These are phyloP conservation scores for Thelephora ganbajun DNA, from an alignment of 768 basidiomycete genomes.

Conservation along the genomic window DNA sequence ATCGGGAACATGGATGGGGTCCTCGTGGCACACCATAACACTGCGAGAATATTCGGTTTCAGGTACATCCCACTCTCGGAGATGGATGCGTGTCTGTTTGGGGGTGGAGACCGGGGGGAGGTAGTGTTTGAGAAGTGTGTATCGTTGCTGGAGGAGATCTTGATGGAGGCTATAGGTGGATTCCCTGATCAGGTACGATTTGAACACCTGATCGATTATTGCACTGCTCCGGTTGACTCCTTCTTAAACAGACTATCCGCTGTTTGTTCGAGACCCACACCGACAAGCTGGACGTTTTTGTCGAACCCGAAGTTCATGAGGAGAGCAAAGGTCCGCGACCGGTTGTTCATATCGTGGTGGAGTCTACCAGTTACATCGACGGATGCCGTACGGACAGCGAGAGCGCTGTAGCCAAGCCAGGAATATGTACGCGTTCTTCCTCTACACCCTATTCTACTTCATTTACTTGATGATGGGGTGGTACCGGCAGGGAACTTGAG, in stretches of 20 bases:
- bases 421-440: slow-evolving; percentile 17
- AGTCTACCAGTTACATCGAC: slow-evolving; percentile 30
- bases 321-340: slow-evolving; percentile 24
- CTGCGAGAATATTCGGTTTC: slow-evolving; percentile 79
- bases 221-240: not conserved
- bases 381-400: slow-evolving; percentile 13
- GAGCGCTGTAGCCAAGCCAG: slow-evolving; percentile 22
- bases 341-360: slow-evolving; percentile 46
- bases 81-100: slow-evolving; percentile 78
- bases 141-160: slow-evolving; percentile 49
- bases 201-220: slow-evolving; percentile 2
- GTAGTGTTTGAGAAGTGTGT: slow-evolving; percentile 69
- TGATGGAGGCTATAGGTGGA: slow-evolving; percentile 38
- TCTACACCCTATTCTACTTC: not conserved
- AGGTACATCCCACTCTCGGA: slow-evolving; percentile 81
- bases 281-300: slow-evolving; percentile 41
- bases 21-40: slow-evolving; percentile 80
- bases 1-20: slow-evolving; percentile 98
- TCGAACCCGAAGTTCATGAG: slow-evolving; percentile 46
- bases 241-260: slow-evolving; percentile 33
- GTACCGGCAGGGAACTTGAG: slow-evolving; percentile 39
- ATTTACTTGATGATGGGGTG: not conserved
- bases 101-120: slow-evolving; percentile 44
- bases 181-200: slow-evolving; percentile 50
- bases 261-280: slow-evolving; percentile 49